Percentiles rank a stretch among this genome's conserved stretches.
These are phyloP conservation scores for Nigrospora osmanthi DNA, from an alignment of 2,329 filamentous ascomycete genomes.

Conservation along the genomic window DNA sequence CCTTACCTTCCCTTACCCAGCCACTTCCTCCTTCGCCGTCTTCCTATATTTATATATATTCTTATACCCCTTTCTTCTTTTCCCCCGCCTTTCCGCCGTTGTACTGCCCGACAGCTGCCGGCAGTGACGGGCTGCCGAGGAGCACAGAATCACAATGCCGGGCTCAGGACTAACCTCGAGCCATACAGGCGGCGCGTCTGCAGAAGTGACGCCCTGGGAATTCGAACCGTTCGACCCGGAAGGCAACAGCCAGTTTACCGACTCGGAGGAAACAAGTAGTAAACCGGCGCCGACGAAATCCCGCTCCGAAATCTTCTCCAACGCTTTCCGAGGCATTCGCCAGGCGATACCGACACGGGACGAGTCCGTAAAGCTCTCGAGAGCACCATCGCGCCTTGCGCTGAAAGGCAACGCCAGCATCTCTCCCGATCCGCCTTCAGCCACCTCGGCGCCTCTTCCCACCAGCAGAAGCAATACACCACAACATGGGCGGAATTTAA, in stretches of 20 bases:
- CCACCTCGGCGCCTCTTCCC: constrained; percentile 6
- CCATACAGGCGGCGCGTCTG: constrained; percentile 12
- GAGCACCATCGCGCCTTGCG: constrained; percentile 34
- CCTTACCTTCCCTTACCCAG: too few relatives aligned
- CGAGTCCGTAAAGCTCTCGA: constrained; percentile 32
- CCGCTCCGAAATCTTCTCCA: constrained; percentile 39
- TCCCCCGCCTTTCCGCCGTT: background rate
- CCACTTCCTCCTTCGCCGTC: too few relatives aligned
- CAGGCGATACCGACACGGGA: constrained; percentile 36
- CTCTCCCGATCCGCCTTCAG: constrained; percentile 11
- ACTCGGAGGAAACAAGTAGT: background rate
- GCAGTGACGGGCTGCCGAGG: constrained; percentile 1
- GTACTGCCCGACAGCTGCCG: background rate
- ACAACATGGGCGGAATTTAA: constrained; percentile 47
- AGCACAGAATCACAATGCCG: constrained; percentile 14
- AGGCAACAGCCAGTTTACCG: constrained; percentile 12
- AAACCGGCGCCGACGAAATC: constrained; percentile 26
- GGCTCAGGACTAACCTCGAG: constrained; percentile 18
- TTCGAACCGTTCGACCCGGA: background rate
- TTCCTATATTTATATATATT: too few relatives aligned
- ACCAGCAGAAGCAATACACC: constrained; percentile 4
- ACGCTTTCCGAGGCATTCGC: constrained; percentile 43
- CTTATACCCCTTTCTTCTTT: background rate
- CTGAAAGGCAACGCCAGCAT: constrained; percentile 20
- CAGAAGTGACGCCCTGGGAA: constrained; percentile 1